These are phyloP conservation scores for Amanita pallidorosea DNA, from an alignment of 768 basidiomycete genomes.

Conservation along the genomic window DNA sequence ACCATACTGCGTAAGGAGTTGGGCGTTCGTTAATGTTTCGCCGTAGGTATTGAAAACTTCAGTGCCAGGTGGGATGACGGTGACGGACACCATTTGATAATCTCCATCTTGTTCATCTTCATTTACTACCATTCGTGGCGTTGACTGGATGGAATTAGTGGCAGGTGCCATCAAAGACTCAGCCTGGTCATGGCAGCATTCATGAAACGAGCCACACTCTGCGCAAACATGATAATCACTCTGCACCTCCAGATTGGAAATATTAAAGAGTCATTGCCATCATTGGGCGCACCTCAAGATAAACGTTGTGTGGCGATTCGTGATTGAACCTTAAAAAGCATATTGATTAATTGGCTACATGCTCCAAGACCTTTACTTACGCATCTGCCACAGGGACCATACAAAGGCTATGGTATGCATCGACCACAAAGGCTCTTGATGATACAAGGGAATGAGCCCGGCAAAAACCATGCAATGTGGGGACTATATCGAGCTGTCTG, in stretches of 20 bases:
- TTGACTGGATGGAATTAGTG: background rate
- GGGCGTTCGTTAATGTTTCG: constrained; percentile 50
- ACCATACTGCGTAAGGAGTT: constrained; percentile 60
- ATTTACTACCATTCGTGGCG: background rate
- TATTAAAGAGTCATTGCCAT: too few relatives aligned
- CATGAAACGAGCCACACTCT: constrained; percentile 54
- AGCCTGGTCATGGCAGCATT: constrained; percentile 56
- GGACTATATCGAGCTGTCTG: constrained; percentile 6
- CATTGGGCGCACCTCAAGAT: constrained; percentile 47
- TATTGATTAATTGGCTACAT: constrained; percentile 6
- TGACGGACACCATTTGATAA: constrained; percentile 63
- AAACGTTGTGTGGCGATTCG: constrained; percentile 53
- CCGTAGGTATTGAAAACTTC: constrained; percentile 78
- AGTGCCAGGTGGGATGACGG: constrained; percentile 31
- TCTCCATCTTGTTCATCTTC: constrained; percentile 20
- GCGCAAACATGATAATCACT: constrained; percentile 67
- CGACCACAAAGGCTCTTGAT: constrained; percentile 76
- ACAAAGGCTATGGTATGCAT: constrained; percentile 67
- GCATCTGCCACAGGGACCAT: constrained; percentile 83
- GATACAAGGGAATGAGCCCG: constrained; percentile 58
- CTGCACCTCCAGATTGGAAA: constrained; percentile 19
- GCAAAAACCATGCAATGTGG: constrained; percentile 31
- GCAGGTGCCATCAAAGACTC: constrained; percentile 13
- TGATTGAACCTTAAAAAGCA: constrained; percentile 57
- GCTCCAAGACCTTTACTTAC: constrained; percentile 29